Percentiles rank a stretch among this genome's conserved stretches.
phyloP scores from a whole-genome alignment of 1,284 basidiomycete genomes.

The Puccinia hordei region DNA sequence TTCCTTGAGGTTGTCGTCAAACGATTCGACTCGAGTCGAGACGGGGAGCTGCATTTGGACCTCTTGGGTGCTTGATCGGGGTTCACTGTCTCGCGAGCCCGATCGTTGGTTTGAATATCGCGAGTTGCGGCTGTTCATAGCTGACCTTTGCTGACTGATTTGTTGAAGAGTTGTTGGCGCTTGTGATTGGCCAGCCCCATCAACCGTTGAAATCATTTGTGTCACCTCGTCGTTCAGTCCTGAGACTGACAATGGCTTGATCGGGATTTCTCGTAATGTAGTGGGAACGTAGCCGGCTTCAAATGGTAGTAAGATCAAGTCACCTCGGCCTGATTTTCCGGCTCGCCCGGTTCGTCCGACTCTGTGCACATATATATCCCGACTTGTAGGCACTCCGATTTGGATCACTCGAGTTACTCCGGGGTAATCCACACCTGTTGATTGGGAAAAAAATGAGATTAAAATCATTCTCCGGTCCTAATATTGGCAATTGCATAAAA shows the following conservation, averaged over 20 bases:
- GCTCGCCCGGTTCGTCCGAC: constrained; percentile 88
- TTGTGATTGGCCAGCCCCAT: constrained; percentile 62
- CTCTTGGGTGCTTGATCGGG: background rate
- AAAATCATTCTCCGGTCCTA: background rate
- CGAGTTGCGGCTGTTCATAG: constrained; percentile 21
- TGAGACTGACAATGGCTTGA: constrained; percentile 67
- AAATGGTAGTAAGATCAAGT: constrained; percentile 81
- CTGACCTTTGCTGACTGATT: constrained; percentile 44
- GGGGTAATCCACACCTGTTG: constrained; percentile 63
- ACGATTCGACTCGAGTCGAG: constrained; percentile 55
- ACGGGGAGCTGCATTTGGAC: constrained; percentile 52
- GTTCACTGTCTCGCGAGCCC: background rate
- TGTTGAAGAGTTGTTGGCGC: constrained; percentile 40
- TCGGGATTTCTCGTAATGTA: constrained; percentile 71
- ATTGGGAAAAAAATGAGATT: background rate
- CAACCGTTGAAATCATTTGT: constrained; percentile 65
- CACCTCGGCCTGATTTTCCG: constrained; percentile 72
- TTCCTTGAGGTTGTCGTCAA: constrained; percentile 61
- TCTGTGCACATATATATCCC: constrained; percentile 85
- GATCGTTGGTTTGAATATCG: constrained; percentile 8
- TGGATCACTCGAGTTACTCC: constrained; percentile 91
- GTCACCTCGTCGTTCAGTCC: constrained; percentile 65
- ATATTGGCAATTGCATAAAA: background rate
- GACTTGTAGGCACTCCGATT: constrained; percentile 73
- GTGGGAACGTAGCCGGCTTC: constrained; percentile 74